phyloP scores from a whole-genome alignment of 768 basidiomycete species.

The Antrodiella citrinella region DNA sequence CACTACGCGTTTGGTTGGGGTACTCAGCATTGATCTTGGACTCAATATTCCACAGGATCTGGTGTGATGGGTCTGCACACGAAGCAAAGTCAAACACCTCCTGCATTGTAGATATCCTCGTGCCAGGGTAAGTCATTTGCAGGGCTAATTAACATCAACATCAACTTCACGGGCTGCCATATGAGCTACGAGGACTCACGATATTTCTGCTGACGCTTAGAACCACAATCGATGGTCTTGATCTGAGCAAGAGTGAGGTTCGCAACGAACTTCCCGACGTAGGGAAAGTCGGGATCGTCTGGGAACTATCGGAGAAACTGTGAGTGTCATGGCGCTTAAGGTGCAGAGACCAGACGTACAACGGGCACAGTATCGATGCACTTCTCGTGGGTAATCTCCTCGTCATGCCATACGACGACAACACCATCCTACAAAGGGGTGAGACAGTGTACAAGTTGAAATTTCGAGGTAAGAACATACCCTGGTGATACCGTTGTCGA shows the following conservation, averaged over 20 bases:
- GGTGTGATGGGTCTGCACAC: constrained; percentile 60
- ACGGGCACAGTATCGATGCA: constrained; percentile 62
- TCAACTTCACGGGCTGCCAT: neutral
- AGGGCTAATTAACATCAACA: constrained; percentile 32
- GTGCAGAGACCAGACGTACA: constrained; percentile 28
- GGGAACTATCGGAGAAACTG: constrained; percentile 30
- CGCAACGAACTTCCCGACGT: constrained; percentile 70
- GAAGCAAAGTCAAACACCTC: constrained; percentile 72
- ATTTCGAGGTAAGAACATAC: constrained; percentile 27
- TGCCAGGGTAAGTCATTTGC: constrained; percentile 58
- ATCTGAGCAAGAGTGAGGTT: constrained; percentile 74
- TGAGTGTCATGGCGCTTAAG: neutral
- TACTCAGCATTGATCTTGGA: constrained; percentile 59
- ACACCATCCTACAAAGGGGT: constrained; percentile 51
- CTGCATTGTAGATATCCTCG: constrained; percentile 62
- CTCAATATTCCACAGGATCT: constrained; percentile 70
- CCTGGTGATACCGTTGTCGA: constrained; percentile 73
- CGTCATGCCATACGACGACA: constrained; percentile 79
- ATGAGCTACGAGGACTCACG: constrained; percentile 42
- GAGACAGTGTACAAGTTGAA: neutral
- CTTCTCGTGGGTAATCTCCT: constrained; percentile 51
- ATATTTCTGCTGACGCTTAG: constrained; percentile 46
- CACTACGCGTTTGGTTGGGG: constrained; percentile 42
- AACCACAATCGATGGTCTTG: constrained; percentile 77
- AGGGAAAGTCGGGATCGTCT: constrained; percentile 57